Evolutionary conservation across 345 rosid genomes (phyloP).

Genomic region (Gossypium bickii): DNA sequence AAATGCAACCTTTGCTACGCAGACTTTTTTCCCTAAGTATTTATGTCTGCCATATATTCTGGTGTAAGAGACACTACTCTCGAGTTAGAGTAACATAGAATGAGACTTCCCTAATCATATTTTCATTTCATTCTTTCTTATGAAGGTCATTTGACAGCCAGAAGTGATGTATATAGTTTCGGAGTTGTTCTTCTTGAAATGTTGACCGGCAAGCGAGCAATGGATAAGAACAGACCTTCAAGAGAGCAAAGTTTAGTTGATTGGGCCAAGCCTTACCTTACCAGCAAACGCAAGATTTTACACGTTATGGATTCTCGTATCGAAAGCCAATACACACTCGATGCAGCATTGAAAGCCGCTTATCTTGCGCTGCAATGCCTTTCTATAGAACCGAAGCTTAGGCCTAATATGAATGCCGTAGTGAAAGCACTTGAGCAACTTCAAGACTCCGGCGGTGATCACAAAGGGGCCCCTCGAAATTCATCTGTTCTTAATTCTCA

Average conservation of each 20-base stretch:
- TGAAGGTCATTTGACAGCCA: slow-evolving; percentile 65
- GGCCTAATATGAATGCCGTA: slow-evolving; percentile 79
- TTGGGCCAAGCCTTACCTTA: slow-evolving; percentile 81
- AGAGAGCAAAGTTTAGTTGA: slow-evolving; percentile 81
- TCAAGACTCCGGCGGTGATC: background rate
- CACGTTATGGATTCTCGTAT: slow-evolving; percentile 65
- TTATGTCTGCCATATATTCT: too few relatives aligned
- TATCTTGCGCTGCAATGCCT: slow-evolving; percentile 62
- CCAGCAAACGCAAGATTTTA: slow-evolving; percentile 76
- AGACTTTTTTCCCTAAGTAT: background rate
- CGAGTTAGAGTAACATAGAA: too few relatives aligned
- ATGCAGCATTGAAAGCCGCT: slow-evolving; percentile 49
- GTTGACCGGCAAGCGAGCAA: slow-evolving; percentile 70
- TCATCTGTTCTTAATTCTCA: background rate
- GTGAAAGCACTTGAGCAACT: slow-evolving; percentile 61
- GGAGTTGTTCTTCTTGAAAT: slow-evolving; percentile 92
- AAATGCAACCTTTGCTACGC: background rate
- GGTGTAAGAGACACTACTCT: too few relatives aligned
- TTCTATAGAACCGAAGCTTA: slow-evolving; percentile 59
- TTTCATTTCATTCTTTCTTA: background rate
- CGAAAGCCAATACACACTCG: slow-evolving; percentile 49
- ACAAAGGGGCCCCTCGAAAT: background rate
- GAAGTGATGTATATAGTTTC: slow-evolving; percentile 84
- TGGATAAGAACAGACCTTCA: slow-evolving; percentile 71
- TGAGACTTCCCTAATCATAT: background rate